Conservation (phyloP, 2,329 filamentous ascomycete species). For the Aspergillus flavus region DNA sequence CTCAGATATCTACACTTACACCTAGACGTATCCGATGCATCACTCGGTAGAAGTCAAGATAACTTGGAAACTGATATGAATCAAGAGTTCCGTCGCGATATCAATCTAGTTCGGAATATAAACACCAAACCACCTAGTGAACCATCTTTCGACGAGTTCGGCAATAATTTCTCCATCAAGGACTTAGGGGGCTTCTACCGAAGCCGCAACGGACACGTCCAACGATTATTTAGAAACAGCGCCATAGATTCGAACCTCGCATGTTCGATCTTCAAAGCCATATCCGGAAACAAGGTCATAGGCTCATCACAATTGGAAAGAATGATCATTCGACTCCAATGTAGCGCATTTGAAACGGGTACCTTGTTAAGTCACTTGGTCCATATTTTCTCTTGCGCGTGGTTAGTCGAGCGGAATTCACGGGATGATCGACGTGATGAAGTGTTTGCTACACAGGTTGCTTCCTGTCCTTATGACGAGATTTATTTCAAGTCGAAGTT, state of each 20-base stretch:
- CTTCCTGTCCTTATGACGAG: neutral
- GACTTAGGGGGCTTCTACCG: neutral
- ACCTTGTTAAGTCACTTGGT: neutral
- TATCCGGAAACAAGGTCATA: neutral
- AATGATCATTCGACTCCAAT: neutral
- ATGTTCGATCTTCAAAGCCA: neutral
- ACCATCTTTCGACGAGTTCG: neutral
- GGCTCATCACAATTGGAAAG: neutral
- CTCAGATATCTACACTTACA: neutral
- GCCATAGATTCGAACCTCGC: neutral
- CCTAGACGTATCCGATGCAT: neutral
- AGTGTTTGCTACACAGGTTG: neutral
- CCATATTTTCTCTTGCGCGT: neutral
- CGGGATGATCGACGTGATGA: neutral
- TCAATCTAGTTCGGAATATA: accelerated
- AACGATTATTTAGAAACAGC: neutral
- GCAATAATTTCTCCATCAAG: neutral
- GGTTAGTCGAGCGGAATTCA: neutral
- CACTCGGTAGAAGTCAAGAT: neutral
- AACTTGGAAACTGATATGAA: accelerated
- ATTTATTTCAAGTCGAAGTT: neutral
- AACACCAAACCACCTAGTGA: neutral
- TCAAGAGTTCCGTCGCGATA: neutral
- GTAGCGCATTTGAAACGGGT: neutral
- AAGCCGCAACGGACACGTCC: neutral